phyloP scores from a whole-genome alignment of 139 green algal genomes.

The Pedinophyceae sp. region DNA sequence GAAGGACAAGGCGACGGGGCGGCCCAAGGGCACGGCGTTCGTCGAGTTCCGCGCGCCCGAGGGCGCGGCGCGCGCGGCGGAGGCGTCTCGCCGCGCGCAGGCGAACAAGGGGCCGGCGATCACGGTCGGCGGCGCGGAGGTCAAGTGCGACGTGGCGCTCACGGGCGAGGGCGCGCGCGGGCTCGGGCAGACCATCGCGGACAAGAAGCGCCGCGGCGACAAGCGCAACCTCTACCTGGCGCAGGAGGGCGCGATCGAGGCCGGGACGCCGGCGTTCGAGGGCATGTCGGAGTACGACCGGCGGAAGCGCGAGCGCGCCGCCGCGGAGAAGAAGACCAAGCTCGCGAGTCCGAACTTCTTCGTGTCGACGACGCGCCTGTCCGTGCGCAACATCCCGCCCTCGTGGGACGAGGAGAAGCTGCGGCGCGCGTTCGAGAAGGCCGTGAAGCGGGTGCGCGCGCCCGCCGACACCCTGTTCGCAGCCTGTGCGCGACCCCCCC shows the following conservation, averaged over 20 bases:
- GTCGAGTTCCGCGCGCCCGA: constrained; percentile 48
- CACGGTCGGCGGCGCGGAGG: constrained; percentile 31
- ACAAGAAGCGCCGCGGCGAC: constrained; percentile 24
- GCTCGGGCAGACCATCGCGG: constrained; percentile 19
- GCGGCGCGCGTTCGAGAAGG: constrained; percentile 29
- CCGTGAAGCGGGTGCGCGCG: too few species aligned
- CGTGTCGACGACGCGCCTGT: constrained; percentile 61
- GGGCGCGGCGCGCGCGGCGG: constrained; percentile 28
- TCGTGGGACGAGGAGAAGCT: constrained; percentile 41
- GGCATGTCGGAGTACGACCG: constrained; percentile 57
- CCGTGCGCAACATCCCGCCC: constrained; percentile 67
- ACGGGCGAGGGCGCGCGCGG: constrained; percentile 33
- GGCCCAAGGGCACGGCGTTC: constrained; percentile 77
- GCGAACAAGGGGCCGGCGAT: constrained; percentile 31
- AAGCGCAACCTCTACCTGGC: constrained; percentile 70
- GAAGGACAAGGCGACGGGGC: constrained; percentile 49
- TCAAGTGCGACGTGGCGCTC: constrained; percentile 64
- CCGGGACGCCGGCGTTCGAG: constrained; percentile 48
- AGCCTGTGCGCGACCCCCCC: too few species aligned
- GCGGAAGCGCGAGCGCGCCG: constrained; percentile 33
- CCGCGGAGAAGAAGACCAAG: constrained; percentile 60
- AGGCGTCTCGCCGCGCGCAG: constrained; percentile 26
- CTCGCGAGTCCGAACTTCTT: constrained; percentile 85
- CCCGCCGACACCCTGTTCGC: too few species aligned
- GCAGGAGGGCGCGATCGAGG: constrained; percentile 62